Conservation (phyloP, 140 eudicot species). For the Ambrosia hybrid region DNA sequence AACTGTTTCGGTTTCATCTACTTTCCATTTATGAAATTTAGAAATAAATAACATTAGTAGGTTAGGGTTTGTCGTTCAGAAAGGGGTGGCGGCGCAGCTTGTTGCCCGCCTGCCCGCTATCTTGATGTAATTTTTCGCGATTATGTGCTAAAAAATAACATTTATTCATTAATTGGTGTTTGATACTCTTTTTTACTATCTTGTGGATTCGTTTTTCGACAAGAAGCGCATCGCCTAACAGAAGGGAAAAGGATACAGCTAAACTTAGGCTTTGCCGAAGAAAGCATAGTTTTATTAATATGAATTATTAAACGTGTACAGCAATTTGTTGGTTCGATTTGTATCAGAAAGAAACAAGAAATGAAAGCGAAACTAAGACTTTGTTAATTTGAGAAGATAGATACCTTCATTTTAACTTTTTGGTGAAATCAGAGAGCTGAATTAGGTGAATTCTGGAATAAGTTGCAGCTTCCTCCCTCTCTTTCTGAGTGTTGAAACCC, state of each 20-base stretch:
- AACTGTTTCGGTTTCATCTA: not conserved
- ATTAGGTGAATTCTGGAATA: slow-evolving; percentile 80
- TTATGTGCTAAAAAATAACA: no score
- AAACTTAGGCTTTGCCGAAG: not conserved
- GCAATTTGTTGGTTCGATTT: slow-evolving; percentile 22
- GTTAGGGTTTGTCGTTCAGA: no score
- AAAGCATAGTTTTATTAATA: not conserved
- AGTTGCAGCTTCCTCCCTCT: slow-evolving; percentile 87
- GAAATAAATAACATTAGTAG: no score
- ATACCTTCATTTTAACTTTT: slow-evolving; percentile 68
- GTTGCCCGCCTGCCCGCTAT: no score
- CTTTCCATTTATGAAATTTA: not conserved
- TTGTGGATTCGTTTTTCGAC: no score
- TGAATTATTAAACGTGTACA: slow-evolving; percentile 1
- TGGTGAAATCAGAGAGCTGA: slow-evolving; percentile 90
- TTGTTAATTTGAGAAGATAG: slow-evolving; percentile 17
- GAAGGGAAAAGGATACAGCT: no score
- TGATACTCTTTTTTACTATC: no score
- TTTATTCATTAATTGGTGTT: no score
- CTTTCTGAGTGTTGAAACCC: slow-evolving; percentile 97
- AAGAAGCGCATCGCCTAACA: no score
- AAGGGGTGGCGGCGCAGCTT: no score
- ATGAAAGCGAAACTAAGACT: not conserved
- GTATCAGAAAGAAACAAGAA: slow-evolving; percentile 11
- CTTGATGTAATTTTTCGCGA: no score